Conservation (phyloP, 2,329 filamentous ascomycete genomes). For the Stenocarpella maydis region DNA sequence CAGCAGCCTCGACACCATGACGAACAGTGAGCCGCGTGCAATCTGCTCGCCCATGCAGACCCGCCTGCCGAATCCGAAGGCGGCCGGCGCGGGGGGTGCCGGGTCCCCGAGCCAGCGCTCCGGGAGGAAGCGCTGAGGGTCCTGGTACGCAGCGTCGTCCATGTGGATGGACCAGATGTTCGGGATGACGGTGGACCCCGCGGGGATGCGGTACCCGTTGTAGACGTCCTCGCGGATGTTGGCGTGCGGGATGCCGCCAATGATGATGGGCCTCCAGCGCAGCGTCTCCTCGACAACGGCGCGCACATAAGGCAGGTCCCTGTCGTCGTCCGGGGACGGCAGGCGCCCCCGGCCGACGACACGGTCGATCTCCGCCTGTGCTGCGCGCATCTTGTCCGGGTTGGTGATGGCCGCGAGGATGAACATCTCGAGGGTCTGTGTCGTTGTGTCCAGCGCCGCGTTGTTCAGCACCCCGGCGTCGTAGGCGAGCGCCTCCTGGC, state of each 20-base stretch:
- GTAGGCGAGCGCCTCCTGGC: conserved; percentile 40
- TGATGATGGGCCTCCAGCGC: conserved; percentile 47
- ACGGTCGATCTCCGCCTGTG: conserved; percentile 50
- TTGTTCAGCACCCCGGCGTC: conserved; percentile 45
- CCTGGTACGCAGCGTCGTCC: conserved; percentile 23
- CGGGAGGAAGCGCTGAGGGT: conserved; percentile 27
- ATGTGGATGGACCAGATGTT: conserved; percentile 44
- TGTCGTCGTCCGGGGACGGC: conserved; percentile 45
- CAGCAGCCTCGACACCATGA: conserved; percentile 52
- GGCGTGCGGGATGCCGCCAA: conserved; percentile 43
- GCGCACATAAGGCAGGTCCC: conserved; percentile 45
- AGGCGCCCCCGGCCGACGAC: conserved; percentile 45
- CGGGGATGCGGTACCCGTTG: conserved; percentile 47
- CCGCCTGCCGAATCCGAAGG: conserved; percentile 59
- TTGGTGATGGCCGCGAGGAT: conserved; percentile 40
- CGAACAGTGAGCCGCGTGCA: conserved; percentile 55
- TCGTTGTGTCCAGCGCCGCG: conserved; percentile 47
- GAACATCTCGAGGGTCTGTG: conserved; percentile 40
- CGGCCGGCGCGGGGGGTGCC: conserved; percentile 39
- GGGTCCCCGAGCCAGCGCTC: conserved; percentile 39
- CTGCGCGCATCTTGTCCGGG: conserved; percentile 43
- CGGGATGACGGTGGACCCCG: conserved; percentile 45
- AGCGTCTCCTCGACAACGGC: conserved; percentile 49
- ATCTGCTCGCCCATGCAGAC: conserved; percentile 54
- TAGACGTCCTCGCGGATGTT: conserved; percentile 41